Conservation (phyloP, 108 stramenopile genomes). For the Hondaea fermentalgiana region DNA sequence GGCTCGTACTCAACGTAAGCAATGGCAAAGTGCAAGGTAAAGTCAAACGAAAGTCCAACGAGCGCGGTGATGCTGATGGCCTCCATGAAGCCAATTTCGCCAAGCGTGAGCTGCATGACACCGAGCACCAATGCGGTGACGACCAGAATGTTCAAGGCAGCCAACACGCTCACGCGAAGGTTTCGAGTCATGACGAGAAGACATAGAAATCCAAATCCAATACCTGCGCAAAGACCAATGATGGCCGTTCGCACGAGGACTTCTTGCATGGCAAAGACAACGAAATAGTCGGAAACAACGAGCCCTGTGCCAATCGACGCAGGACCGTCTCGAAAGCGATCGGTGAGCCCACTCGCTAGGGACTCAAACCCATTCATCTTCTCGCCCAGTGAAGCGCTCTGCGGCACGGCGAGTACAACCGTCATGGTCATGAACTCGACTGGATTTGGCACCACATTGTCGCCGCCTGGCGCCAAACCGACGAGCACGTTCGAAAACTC, state of each 20-base stretch:
- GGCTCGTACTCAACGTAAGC: conserved; percentile 19
- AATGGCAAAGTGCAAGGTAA: conserved; percentile 27
- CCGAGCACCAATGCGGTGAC: not conserved
- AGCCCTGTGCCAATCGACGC: not conserved
- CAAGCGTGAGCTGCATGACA: not conserved
- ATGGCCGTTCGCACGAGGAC: not conserved
- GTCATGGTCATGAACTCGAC: not conserved
- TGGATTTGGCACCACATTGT: not conserved
- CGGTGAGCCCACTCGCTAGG: not conserved
- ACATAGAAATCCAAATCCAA: not conserved
- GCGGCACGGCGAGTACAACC: not conserved
- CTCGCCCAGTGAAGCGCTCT: not conserved
- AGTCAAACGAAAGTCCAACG: conserved; percentile 33
- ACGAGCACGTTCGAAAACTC: not conserved
- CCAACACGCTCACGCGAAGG: not conserved
- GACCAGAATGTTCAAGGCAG: not conserved
- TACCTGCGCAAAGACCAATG: not conserved
- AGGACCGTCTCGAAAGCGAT: not conserved
- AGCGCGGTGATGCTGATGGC: not conserved
- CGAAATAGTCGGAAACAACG: not conserved
- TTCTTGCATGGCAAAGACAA: not conserved
- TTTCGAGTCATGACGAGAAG: not conserved
- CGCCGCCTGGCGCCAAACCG: not conserved
- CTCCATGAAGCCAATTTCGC: not conserved
- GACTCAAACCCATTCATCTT: not conserved